These are phyloP conservation scores for Cordyceps cateniannulata DNA, from an alignment of 2,329 filamentous ascomycete species.

Conservation along the genomic window DNA sequence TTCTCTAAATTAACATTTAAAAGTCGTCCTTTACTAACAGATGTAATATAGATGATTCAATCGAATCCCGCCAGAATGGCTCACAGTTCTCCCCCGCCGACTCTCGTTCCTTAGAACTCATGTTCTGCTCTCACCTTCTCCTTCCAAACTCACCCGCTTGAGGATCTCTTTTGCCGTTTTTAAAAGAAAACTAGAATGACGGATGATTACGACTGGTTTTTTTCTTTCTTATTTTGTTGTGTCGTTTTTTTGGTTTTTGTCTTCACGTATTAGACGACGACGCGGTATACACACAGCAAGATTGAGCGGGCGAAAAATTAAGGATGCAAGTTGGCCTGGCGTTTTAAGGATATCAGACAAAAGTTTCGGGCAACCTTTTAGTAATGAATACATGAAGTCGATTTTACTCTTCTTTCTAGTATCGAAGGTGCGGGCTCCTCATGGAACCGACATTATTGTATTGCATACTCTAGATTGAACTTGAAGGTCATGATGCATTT, in stretches of 20 bases:
- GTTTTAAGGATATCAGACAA: constrained; percentile 9
- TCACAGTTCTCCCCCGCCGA: constrained; percentile 45
- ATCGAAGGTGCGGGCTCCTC: too few relatives aligned
- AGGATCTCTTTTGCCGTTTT: too few relatives aligned
- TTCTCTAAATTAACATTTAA: too few relatives aligned
- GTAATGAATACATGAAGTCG: constrained; percentile 6
- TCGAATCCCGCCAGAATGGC: constrained; percentile 40
- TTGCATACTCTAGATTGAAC: not conserved
- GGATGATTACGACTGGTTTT: not conserved
- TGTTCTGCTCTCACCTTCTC: constrained; percentile 42
- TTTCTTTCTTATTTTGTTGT: not conserved
- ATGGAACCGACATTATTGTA: too few relatives aligned
- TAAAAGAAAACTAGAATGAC: not conserved
- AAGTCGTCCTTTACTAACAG: not conserved
- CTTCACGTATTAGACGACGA: not conserved
- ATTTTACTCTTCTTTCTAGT: not conserved
- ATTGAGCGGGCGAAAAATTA: not conserved
- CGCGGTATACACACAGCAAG: not conserved
- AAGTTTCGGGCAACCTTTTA: not conserved
- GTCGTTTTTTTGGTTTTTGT: not conserved
- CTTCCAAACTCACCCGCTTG: constrained; percentile 27
- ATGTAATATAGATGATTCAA: constrained; percentile 21
- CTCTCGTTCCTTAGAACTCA: constrained; percentile 44
- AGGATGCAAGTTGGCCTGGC: not conserved
- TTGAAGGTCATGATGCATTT: not conserved